These are phyloP conservation scores for Diospyros kaki DNA, from an alignment of 148 eudicot genomes.

Conservation along the genomic window DNA sequence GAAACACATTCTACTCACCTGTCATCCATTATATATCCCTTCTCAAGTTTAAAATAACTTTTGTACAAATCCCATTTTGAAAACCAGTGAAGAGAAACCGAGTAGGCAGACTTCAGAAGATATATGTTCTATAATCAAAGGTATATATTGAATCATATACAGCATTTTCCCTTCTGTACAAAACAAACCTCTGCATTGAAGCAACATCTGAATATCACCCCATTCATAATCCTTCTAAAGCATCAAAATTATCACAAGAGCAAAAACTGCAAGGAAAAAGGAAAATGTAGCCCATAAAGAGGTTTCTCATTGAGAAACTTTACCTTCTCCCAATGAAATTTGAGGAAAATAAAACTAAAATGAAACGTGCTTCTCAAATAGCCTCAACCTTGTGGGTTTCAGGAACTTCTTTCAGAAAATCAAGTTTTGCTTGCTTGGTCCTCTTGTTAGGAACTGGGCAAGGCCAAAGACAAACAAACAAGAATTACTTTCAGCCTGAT, in stretches of 20 bases:
- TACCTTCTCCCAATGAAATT: background rate
- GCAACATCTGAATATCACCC: background rate
- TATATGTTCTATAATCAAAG: too few relatives aligned
- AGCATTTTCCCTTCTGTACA: too few relatives aligned
- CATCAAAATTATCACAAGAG: background rate
- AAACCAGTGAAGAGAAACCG: too few relatives aligned
- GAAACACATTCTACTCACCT: too few relatives aligned
- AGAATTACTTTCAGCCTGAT: background rate
- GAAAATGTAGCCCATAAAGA: background rate
- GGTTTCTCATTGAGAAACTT: background rate
- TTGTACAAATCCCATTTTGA: too few relatives aligned
- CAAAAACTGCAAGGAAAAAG: background rate
- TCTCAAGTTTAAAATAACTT: too few relatives aligned
- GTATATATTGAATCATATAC: too few relatives aligned
- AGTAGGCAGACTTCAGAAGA: too few relatives aligned
- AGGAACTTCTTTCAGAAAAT: constrained; percentile 37
- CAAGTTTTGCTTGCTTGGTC: constrained; percentile 57
- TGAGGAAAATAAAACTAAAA: constrained; percentile 2
- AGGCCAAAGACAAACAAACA: background rate
- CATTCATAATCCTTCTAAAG: background rate
- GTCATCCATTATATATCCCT: too few relatives aligned
- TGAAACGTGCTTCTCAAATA: constrained; percentile 15
- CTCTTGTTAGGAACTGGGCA: constrained; percentile 43
- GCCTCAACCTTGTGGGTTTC: constrained; percentile 39
- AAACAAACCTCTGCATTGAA: too few relatives aligned